Evolutionary conservation across 192 early-diverging fungal genomes (phyloP), one percentile per base, ranked within the genome.

Genomic region (Blastocladiella britannica): DNA sequence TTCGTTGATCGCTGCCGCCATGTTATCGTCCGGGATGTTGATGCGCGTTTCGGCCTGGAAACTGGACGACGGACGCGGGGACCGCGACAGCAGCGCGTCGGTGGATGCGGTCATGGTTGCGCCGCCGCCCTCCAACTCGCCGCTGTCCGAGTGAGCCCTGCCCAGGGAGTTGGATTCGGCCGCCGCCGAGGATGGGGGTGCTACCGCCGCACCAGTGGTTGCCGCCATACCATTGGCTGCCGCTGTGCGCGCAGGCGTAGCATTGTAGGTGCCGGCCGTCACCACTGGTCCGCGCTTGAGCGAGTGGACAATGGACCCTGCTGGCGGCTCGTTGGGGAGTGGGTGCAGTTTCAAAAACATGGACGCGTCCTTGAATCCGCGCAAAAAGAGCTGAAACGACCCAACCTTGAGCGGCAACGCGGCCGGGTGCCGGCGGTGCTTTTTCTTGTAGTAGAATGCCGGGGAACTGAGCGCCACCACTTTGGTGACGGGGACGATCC

Each of bases 401-500:
- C 90, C 90, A 4, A 82, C 72, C 60, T 93, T 93, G 8, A 65
- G 63, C 5, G 86, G 87, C 24, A 93, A 64, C 26, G 64, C 43
- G 22, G 65, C 66, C 4, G 71, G 59, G 0, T 70, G 65, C 55
- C 74, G 64, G 25, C 71, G 54, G 59, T 81, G 79, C 52, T 65
- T 59, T 26, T 53, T 31, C n/a, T 78, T 75, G 61, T 93, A 93
- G 54, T 85, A 81, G 57, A 93, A 93, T 0, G 84, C 71, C 0
- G 85, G 73, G 4, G 79, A 77, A 3, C 82, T 70, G 15, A 93
- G 70, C 52, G 71, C 63, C 0, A 84, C 79, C 0, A 93, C 76
- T 56, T 91, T 79, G 6, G 91, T 93, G 25, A 74, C 65, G 0
- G 91, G 91, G 4, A 90, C 88, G 31, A 93, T 79, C 58, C 79